Percentiles rank a stretch among this genome's conserved stretches.
These are phyloP conservation scores for Waitea zeae DNA, from an alignment of 1,284 basidiomycete species.

Conservation along the genomic window DNA sequence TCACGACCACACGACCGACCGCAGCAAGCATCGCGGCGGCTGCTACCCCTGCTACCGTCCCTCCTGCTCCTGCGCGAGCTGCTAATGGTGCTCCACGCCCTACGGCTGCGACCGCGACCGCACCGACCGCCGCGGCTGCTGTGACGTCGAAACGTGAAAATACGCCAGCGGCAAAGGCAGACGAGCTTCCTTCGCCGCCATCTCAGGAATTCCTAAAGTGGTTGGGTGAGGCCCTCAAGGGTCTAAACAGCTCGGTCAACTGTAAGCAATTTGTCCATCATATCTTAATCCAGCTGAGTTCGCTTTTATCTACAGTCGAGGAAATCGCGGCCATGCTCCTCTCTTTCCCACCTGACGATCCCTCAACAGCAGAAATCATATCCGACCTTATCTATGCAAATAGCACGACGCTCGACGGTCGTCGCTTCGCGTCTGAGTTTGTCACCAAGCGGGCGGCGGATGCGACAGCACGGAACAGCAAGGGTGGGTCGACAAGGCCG, in stretches of 20 bases:
- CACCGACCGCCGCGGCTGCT: no score
- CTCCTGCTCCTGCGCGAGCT: constrained; percentile 18
- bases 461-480: constrained; percentile 32
- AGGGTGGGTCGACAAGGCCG: constrained; percentile 17
- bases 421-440: constrained; percentile 88
- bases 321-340: constrained; percentile 87
- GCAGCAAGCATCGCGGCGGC: constrained; percentile 10
- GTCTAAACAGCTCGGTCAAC: constrained; percentile 68
- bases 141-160: no score
- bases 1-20: constrained; percentile 3
- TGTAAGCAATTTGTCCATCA: constrained; percentile 25
- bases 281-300: constrained; percentile 6
- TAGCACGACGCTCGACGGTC: constrained; percentile 86
- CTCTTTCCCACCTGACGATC: constrained; percentile 78
- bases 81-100: constrained; percentile 9
- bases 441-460: constrained; percentile 75
- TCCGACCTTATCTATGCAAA: constrained; percentile 87
- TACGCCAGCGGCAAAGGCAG: constrained; percentile 23
- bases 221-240: constrained; percentile 79
- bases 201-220: constrained; percentile 87
- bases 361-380: constrained; percentile 73
- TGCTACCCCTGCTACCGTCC: constrained; percentile 8
- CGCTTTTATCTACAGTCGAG: constrained; percentile 40
- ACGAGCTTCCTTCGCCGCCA: constrained; percentile 48
- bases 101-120: constrained; percentile 17